A percentile compares a stretch with the other conserved stretches of the same genome.
Evolutionary conservation across 2,329 filamentous ascomycete species (phyloP).

Genomic region (Diaporthe batatas): DNA sequence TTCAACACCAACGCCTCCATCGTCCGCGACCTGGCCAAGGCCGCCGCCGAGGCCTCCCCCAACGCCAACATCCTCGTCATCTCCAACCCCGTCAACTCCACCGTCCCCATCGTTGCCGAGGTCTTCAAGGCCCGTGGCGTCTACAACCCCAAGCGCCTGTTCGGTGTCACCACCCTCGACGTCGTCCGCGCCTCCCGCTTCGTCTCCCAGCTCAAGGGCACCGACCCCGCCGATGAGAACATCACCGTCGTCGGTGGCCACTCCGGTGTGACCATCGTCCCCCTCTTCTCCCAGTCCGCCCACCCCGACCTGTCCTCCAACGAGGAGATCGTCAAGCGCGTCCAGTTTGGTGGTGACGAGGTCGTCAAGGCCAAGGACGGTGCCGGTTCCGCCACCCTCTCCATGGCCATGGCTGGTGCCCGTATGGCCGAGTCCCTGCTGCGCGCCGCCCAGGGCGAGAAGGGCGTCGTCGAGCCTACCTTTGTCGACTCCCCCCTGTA

Average conservation of each 20-base stretch:
- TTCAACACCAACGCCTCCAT: conserved; percentile 99
- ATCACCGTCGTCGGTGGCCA: conserved; percentile 97
- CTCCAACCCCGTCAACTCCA: conserved; percentile 99
- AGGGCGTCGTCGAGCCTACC: conserved; percentile 94
- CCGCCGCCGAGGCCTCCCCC: conserved; percentile 87
- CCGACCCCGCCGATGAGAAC: conserved; percentile 91
- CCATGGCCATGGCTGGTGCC: conserved; percentile 96
- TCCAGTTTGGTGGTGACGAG: conserved; percentile 99
- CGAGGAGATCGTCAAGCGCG: conserved; percentile 87
- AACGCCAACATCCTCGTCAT: conserved; percentile 98
- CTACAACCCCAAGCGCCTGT: conserved; percentile 99
- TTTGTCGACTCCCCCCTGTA: conserved; percentile 97
- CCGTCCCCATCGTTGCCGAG: conserved; percentile 96
- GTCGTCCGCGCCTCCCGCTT: conserved; percentile 98
- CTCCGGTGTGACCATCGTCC: conserved; percentile 98
- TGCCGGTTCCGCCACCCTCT: conserved; percentile 95
- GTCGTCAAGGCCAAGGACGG: conserved; percentile 99
- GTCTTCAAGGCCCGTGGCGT: conserved; percentile 95
- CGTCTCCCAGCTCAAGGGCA: conserved; percentile 92
- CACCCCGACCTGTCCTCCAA: conserved; percentile 86
- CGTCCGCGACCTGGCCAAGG: conserved; percentile 97
- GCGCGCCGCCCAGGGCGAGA: conserved; percentile 92
- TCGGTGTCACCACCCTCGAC: conserved; percentile 99
- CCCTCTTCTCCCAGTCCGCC: conserved; percentile 93
- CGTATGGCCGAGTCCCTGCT: conserved; percentile 90